Conservation (phyloP, 495 filamentous ascomycete genomes). For the Chaetomium fimeti region DNA sequence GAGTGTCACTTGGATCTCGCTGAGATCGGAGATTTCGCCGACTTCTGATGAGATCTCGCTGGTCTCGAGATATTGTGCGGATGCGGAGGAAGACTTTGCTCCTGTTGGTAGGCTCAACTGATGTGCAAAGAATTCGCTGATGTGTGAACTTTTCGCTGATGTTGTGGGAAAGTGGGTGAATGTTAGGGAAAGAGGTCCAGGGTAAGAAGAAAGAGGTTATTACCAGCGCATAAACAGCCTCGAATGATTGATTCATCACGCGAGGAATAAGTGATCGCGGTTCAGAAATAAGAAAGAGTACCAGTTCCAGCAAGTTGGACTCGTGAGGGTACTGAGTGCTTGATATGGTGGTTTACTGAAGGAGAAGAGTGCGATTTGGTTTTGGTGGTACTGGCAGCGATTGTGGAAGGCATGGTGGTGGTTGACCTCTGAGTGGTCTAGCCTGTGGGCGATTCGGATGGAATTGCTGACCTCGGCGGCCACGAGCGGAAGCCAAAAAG, state of each 20-base stretch:
- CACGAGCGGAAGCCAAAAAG: slow-evolving; percentile 1
- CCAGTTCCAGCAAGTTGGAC: neutral
- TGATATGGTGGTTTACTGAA: neutral
- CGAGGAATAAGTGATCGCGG: neutral
- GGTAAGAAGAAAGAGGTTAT: neutral
- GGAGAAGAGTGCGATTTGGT: slow-evolving; percentile 1
- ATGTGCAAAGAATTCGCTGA: neutral
- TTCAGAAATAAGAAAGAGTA: neutral
- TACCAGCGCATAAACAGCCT: neutral
- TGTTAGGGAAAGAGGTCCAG: neutral
- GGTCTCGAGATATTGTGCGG: neutral
- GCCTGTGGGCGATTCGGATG: neutral
- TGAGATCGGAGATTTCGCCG: neutral
- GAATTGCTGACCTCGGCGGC: neutral
- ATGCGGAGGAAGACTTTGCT: neutral
- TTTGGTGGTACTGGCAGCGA: slow-evolving; percentile 12
- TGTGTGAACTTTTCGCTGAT: neutral
- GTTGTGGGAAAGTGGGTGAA: neutral
- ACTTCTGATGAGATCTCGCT: no score
- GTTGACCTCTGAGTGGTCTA: neutral
- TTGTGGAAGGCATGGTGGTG: slow-evolving; percentile 19
- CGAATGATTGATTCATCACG: neutral
- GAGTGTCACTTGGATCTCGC: neutral
- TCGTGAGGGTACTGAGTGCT: neutral
- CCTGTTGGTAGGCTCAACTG: neutral